phyloP scores from a whole-genome alignment of 805 yeast genomes.

The Ogataea minuta region DNA sequence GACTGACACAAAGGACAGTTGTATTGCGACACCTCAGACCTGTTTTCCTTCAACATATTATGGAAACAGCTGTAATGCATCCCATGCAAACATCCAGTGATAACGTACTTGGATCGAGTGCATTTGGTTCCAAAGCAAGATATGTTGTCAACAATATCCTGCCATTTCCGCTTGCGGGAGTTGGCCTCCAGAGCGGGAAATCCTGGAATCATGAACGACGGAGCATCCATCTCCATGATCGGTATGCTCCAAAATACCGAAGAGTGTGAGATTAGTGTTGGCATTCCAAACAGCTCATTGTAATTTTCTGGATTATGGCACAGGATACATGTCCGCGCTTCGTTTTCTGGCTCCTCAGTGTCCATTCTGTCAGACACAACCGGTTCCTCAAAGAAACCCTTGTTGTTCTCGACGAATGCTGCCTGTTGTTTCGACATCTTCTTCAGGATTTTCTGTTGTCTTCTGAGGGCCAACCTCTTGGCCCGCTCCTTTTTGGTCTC shows the following conservation, averaged over 20 bases:
- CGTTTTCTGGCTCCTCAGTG: slow-evolving; percentile 20
- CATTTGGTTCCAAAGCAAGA: slow-evolving; percentile 31
- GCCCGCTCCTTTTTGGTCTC: slow-evolving; percentile 58
- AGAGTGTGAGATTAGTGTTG: slow-evolving; percentile 46
- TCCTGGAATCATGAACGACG: slow-evolving; percentile 25
- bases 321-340: slow-evolving; percentile 46
- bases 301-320: slow-evolving; percentile 54
- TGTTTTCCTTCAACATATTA: slow-evolving; percentile 29
- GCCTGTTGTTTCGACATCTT: slow-evolving; percentile 58
- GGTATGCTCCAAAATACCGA: slow-evolving; percentile 52
- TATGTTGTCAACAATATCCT: slow-evolving; percentile 27
- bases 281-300: slow-evolving; percentile 55
- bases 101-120: slow-evolving; percentile 31
- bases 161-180: slow-evolving; percentile 16
- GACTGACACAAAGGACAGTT: slow-evolving; percentile 53
- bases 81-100: slow-evolving; percentile 52
- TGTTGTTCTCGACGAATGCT: slow-evolving; percentile 42
- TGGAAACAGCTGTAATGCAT: slow-evolving; percentile 48
- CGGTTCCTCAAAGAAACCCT: slow-evolving; percentile 24
- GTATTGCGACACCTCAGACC: slow-evolving; percentile 23
- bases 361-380: slow-evolving; percentile 14
- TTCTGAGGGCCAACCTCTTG: slow-evolving; percentile 56
- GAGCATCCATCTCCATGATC: slow-evolving; percentile 30
- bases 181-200: slow-evolving; percentile 8
- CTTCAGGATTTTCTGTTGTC: slow-evolving; percentile 59